Base-by-base conservation (phyloP, 345 rosid species). In the Corchorus capsularis region DNA sequence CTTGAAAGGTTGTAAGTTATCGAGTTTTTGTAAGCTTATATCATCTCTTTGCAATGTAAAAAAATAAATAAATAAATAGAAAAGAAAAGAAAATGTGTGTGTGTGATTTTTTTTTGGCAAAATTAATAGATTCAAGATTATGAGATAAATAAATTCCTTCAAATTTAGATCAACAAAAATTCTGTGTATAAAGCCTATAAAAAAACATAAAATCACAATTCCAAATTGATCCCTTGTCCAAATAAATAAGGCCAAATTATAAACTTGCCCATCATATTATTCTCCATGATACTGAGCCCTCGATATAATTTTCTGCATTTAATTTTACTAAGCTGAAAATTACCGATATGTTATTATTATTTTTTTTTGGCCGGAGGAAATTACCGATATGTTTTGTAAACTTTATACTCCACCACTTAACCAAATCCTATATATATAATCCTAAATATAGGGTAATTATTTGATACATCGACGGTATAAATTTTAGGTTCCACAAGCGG, bases 241-340 rank as follows among this genome's bases (percentile, higher is more conserved):
- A 19, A 65, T 19, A 43, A 66, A 66, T 45, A 45, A 20, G 13
- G 71, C 55, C 55, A 46, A 66, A 66, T 45, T 13, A 66, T 46
- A 14, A 66, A 66, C 19, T 20, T 46, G 45, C 37, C 50, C 17
- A 61, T 14, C 54, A 66, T 43, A 20, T 56, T 65, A 65, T 65
- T 64, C 69, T n/a, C 34, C n/a, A 64, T n/a, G 27, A n/a, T 64
- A 17, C 20, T 9, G 35, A 20, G 10, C 54, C 54, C 27, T 4
- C 7, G 5, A 22, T 6, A 2, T 67, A 60, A 67, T 67, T 8
- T 2, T 14, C 71, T 14, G 39, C 27, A 27, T 27, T 27, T 27
- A 27, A 11, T 22, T 47, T 49, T 67, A 47, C 41, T 22, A 67
- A 14, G 19, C 56, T 67, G 71, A 67, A 67, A 67, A 67, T 47